Evolutionary conservation across 495 filamentous ascomycete genomes (phyloP), one percentile per base, ranked within the genome.

Genomic region (Talaromyces liani): DNA sequence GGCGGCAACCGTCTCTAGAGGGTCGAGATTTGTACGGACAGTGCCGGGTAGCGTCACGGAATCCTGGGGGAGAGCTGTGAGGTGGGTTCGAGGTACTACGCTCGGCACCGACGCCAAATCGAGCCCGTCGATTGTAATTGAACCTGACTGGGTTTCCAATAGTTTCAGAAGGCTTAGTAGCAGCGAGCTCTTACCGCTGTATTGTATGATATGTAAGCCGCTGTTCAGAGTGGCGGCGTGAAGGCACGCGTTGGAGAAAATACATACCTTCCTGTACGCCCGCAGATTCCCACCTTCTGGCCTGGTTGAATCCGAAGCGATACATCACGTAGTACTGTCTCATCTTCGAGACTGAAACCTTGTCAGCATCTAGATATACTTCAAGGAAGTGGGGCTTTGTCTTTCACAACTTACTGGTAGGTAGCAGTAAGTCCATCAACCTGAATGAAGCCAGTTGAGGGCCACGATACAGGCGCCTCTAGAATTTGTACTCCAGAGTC

Each of bases 241-340:
- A 49, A 49, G 45, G 45, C 45, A 49, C 45, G 45, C 45, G 45
- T 49, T 49, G 25, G n/a, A 9, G 27, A 58, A 39, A 39, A n/a
- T 60, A 39, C 18, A 16, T 60, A 60, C 58, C 58, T 66, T 68
- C 65, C 71, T 75, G 18, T 73, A 5, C 72, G 67, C 39, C 77
- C 77, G 59, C 75, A 79, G 54, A 88, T 84, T 22, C 77, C 82
- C 39, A 87, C 71, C 61, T 87, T 86, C 68, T 87, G 78, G 16
- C 85, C 85, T 5, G 79, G 72, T 9, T 72, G 60, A 36, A 88
- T 78, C 12, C 71, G 67, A 0, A 87, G 65, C 9, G 77, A 82
- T 10, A 87, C 67, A 56, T 83, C 69, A 8, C 77, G 72, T 53
- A 87, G 73, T 9, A 80, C 81, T 5, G 71, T 73, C 58, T 78